These are phyloP conservation scores for Brassica incana DNA, from an alignment of 345 rosid genomes.

Conservation along the genomic window DNA sequence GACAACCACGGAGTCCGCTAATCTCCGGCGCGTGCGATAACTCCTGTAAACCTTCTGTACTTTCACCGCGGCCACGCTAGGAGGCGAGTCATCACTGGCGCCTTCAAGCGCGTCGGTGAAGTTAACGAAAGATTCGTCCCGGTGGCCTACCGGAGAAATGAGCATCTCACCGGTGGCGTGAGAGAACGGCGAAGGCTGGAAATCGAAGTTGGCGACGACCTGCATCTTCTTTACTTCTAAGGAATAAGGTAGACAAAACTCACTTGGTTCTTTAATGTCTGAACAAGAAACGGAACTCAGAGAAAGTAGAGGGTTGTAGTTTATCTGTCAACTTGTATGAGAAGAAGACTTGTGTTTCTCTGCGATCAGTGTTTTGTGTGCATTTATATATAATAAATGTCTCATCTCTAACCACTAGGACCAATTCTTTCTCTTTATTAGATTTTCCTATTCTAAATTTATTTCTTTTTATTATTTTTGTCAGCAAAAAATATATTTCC, in stretches of 20 bases:
- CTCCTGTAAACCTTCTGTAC: slow-evolving; percentile 85
- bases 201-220: slow-evolving; percentile 47
- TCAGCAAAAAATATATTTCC: not conserved
- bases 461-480: slow-evolving; percentile 7
- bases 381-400: not conserved
- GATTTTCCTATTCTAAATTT: not conserved
- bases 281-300: not conserved
- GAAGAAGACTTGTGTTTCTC: not conserved
- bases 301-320: not conserved
- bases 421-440: not conserved
- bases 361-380: slow-evolving; percentile 4
- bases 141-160: slow-evolving; percentile 27
- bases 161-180: slow-evolving; percentile 33
- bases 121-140: slow-evolving; percentile 5
- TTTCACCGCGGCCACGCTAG: slow-evolving; percentile 59
- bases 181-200: slow-evolving; percentile 44
- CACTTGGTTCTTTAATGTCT: slow-evolving; percentile 7
- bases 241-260: not conserved
- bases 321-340: not conserved
- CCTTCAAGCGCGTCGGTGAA: slow-evolving; percentile 16
- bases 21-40: slow-evolving; percentile 85
- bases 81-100: slow-evolving; percentile 20
- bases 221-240: slow-evolving; percentile 41
- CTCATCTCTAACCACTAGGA: not conserved
- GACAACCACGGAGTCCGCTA: slow-evolving; percentile 86